Conservation (phyloP, 164 flowering plant species). For the Malania oleifera region DNA sequence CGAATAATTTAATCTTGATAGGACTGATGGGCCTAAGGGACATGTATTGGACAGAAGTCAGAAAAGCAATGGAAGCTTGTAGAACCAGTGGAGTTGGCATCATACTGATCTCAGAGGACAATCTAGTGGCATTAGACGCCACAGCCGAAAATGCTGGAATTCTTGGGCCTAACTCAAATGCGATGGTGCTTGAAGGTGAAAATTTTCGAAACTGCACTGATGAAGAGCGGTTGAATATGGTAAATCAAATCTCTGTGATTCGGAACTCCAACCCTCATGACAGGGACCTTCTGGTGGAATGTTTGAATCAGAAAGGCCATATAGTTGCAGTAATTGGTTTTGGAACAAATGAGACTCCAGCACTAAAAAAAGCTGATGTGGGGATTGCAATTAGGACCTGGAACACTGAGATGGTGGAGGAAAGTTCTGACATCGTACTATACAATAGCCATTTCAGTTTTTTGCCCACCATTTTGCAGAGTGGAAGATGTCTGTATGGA, state of each 20-base stretch:
- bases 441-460: neutral
- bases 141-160: conserved; percentile 11
- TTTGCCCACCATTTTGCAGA: neutral
- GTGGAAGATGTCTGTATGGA: conserved; percentile 13
- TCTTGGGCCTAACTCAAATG: neutral
- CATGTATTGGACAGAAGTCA: conserved; percentile 3
- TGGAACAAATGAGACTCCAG: conserved; percentile 14
- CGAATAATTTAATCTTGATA: conserved; percentile 19
- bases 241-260: conserved; percentile 11
- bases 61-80: neutral
- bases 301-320: conserved; percentile 13
- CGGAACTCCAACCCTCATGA: conserved; percentile 17
- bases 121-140: neutral
- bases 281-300: conserved; percentile 14
- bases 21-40: conserved; percentile 15
- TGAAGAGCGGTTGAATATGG: conserved; percentile 6
- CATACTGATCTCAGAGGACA: conserved; percentile 20
- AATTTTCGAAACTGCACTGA: neutral
- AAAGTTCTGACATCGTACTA: conserved; percentile 11
- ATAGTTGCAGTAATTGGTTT: conserved; percentile 21
- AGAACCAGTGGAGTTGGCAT: conserved; percentile 15
- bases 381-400: conserved; percentile 11
- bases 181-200: conserved; percentile 15
- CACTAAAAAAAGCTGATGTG: conserved; percentile 24
- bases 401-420: conserved; percentile 15